Base-by-base conservation (phyloP, 2,329 filamentous ascomycete species). In the Sclerotinia glacialis region DNA sequence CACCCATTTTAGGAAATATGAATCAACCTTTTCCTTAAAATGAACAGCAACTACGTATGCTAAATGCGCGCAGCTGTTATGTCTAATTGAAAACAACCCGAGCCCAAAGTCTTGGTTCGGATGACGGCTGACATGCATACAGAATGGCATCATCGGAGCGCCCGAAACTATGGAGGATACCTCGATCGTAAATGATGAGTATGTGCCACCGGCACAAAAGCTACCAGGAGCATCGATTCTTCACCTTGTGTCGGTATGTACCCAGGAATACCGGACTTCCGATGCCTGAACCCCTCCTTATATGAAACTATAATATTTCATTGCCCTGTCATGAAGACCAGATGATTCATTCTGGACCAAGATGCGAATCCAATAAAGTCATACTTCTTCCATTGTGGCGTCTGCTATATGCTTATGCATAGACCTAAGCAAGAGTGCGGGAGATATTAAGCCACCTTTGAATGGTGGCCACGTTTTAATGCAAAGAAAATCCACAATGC, bases 401-500 rank as follows among this genome's bases (percentile, higher is more conserved):
- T 11, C 34, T 56, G 53, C 18, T 16, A 46, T 26, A n/a, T 31
- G 16, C 42, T 46, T 21, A 46, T 31, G 42, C 55, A 59, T 42
- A 59, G 9, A 28, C 21, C 47, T 37, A 49, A 60, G 56, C 44
- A 37, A 60, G 37, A 34, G 12, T 31, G 28, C 56, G 42, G 56
- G 44, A 59, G 31, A 47, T 34, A 59, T 59, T 47, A 47, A 59
- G 56, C 26, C 42, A 60, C 56, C 28, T 47, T 18, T 21, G 47
- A 21, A 44, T 60, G 28, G 12, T 60, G 28, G 56, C 56, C 44
- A 47, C 56, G 56, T 60, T 60, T 60, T 34, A 34, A 59, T 59
- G 56, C 42, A 58, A 58, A 58, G 40, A 31, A 59, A 59, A 59
- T 59, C 55, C 54, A 26, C 37, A 58, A 59, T 21, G 28, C 52